A percentile compares a stretch with the other conserved stretches of the same genome.
Conservation (phyloP, 441 rosid species). For the Breynia disticha region DNA sequence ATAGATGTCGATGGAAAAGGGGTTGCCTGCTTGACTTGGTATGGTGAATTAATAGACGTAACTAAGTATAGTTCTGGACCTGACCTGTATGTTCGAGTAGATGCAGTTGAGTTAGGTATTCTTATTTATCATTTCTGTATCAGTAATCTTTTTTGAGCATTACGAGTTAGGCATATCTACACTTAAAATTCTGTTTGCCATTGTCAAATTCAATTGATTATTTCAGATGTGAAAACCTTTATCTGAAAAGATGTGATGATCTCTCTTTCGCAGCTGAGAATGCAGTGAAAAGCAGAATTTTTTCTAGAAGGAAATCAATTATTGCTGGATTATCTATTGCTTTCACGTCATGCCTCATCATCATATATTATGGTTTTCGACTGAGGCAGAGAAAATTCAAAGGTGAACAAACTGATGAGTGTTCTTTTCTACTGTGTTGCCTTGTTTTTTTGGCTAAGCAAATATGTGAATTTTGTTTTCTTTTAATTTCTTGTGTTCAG, state of each 20-base stretch:
- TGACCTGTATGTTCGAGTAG: constrained; percentile 17
- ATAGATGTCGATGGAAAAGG: constrained; percentile 4
- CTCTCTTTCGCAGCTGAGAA: constrained; percentile 8
- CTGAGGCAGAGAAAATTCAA: constrained; percentile 3
- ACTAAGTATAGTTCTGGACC: background rate
- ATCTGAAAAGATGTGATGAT: background rate
- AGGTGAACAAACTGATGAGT: background rate
- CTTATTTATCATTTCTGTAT: background rate
- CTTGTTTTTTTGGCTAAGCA: background rate
- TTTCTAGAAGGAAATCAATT: constrained; percentile 3
- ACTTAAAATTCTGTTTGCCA: background rate
- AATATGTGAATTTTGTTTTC: no score
- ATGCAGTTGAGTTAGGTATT: constrained; percentile 19
- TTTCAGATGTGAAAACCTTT: background rate
- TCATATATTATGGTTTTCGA: background rate
- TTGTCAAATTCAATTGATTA: no score
- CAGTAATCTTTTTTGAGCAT: background rate
- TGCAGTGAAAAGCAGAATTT: background rate
- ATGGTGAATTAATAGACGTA: constrained; percentile 16
- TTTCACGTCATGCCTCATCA: background rate
- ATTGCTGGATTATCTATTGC: constrained; percentile 9
- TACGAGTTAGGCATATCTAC: background rate
- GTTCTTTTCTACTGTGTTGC: background rate
- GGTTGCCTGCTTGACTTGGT: constrained; percentile 16
- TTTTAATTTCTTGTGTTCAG: background rate